Evolutionary conservation across 169 alveolate genomes (phyloP).

Genomic region (Miamiensis avidus): DNA sequence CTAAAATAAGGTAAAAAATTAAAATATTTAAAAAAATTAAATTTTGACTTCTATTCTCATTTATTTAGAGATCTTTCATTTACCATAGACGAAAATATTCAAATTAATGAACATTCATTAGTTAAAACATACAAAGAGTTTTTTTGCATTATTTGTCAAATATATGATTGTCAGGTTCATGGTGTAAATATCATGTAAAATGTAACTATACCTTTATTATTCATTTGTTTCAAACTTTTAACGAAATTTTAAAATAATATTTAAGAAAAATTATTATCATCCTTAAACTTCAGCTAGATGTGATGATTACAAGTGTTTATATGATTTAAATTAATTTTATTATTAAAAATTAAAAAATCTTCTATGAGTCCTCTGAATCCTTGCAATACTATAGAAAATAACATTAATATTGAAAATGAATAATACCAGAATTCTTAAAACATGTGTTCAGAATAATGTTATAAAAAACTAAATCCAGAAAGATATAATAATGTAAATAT

Average conservation of each 20-base stretch:
- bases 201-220: background rate
- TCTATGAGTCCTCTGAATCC: background rate
- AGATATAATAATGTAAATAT: background rate
- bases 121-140: background rate
- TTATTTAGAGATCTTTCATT: background rate
- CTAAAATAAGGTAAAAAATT: background rate
- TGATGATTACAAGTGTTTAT: too few relatives aligned
- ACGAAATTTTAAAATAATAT: too few relatives aligned
- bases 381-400: background rate
- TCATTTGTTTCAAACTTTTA: too few relatives aligned
- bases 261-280: background rate
- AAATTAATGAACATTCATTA: background rate
- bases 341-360: background rate
- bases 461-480: background rate
- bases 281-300: background rate
- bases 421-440: too few relatives aligned
- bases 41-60: background rate
- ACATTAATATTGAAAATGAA: background rate
- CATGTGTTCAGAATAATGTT: background rate
- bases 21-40: too few relatives aligned
- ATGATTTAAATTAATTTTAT: too few relatives aligned
- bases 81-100: background rate
- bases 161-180: slow-evolving; percentile 23
- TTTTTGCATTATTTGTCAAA: slow-evolving; percentile 16
- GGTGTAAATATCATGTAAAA: background rate